These are phyloP conservation scores for Epithemia pelagica DNA, from an alignment of 108 stramenopile genomes.

Conservation along the genomic window DNA sequence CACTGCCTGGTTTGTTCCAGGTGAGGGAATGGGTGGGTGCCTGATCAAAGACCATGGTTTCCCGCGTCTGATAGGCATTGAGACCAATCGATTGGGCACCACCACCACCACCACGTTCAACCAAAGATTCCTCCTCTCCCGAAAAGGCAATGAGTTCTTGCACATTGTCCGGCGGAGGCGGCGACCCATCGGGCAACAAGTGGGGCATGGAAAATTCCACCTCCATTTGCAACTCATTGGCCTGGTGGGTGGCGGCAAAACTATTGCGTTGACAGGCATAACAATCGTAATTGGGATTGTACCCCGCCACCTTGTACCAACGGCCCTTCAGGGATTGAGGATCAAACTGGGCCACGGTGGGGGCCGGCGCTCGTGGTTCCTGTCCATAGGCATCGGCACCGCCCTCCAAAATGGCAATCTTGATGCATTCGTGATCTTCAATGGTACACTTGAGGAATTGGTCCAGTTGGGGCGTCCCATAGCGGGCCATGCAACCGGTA, in stretches of 20 bases:
- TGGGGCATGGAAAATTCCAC: slow-evolving; percentile 92
- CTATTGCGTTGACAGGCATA: slow-evolving; percentile 96
- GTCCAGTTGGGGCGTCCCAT: slow-evolving; percentile 88
- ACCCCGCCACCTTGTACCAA: slow-evolving; percentile 97
- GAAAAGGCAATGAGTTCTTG: slow-evolving; percentile 37
- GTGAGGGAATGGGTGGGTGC: slow-evolving; percentile 23
- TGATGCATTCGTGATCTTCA: slow-evolving; percentile 95
- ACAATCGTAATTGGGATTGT: slow-evolving; percentile 96
- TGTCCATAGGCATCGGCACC: slow-evolving; percentile 72
- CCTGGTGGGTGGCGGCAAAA: slow-evolving; percentile 50
- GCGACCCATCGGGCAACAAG: slow-evolving; percentile 75
- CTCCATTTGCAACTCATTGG: slow-evolving; percentile 65
- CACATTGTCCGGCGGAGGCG: slow-evolving; percentile 65
- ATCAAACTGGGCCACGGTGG: slow-evolving; percentile 79
- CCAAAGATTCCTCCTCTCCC: slow-evolving; percentile 11
- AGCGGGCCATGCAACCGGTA: slow-evolving; percentile 95
- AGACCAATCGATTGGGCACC: slow-evolving; percentile 66
- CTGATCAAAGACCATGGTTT: slow-evolving; percentile 84
- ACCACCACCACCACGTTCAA: slow-evolving; percentile 3
- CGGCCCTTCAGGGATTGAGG: slow-evolving; percentile 73
- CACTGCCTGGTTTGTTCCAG: slow-evolving; percentile 46
- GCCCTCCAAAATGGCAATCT: slow-evolving; percentile 89
- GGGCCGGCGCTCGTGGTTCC: slow-evolving; percentile 73
- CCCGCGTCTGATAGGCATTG: slow-evolving; percentile 77
- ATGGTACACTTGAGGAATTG: slow-evolving; percentile 92